These are phyloP conservation scores for Ramalina peruviana DNA, from an alignment of 495 filamentous ascomycete genomes.

Conservation along the genomic window DNA sequence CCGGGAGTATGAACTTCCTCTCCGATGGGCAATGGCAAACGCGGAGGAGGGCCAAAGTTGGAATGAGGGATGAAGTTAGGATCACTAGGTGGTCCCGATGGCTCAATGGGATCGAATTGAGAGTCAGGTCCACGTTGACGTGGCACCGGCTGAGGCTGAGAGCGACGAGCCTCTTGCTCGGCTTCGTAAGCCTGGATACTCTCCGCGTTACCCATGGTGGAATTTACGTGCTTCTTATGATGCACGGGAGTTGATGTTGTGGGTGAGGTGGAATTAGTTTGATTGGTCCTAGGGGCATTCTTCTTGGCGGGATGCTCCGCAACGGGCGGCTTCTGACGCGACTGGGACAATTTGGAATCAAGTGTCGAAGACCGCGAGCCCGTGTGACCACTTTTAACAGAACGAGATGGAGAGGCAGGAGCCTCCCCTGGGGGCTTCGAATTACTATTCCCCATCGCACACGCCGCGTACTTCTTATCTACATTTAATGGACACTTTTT, in stretches of 20 bases:
- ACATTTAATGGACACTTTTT: no score
- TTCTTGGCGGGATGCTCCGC: conserved; percentile 9
- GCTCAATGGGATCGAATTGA: conserved; percentile 14
- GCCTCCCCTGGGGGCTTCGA: conserved; percentile 14
- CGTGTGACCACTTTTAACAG: conserved; percentile 10
- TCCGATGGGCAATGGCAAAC: conserved; percentile 81
- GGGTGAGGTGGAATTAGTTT: conserved; percentile 4
- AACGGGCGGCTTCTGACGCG: conserved; percentile 5
- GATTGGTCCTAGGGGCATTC: conserved; percentile 3
- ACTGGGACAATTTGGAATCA: conserved; percentile 4
- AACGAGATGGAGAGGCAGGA: conserved; percentile 5
- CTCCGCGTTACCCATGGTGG: conserved; percentile 15
- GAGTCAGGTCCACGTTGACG: conserved; percentile 17
- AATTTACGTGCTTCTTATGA: conserved; percentile 5
- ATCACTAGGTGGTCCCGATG: conserved; percentile 33
- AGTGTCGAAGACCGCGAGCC: conserved; percentile 7
- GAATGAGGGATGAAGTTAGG: conserved; percentile 36
- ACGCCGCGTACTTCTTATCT: no score
- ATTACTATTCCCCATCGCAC: conserved; percentile 19
- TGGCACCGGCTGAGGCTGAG: conserved; percentile 30
- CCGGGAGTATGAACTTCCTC: conserved; percentile 75
- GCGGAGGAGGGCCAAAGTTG: conserved; percentile 61
- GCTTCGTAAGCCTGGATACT: conserved; percentile 10
- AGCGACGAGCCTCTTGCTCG: conserved; percentile 16
- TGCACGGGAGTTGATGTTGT: conserved; percentile 4